Base-by-base conservation (phyloP, 1,139 yeast species). In the Yamadazyma dushanensis region DNA sequence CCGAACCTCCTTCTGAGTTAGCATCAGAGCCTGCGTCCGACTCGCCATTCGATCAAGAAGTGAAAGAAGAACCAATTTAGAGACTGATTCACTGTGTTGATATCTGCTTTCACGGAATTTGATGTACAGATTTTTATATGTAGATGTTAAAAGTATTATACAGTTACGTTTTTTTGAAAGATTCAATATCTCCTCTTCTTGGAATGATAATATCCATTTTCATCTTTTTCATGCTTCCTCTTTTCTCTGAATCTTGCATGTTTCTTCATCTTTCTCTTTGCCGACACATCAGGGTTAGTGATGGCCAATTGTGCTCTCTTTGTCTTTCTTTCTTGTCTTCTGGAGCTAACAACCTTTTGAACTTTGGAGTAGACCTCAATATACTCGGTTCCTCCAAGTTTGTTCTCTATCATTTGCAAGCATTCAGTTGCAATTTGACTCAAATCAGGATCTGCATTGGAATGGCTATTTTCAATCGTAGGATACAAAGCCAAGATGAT, bases 231-330 rank as follows among this genome's bases (percentile, higher is more conserved):
- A 36, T 73, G 79, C 54, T 76, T 83, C 55, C 95, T 74, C 70
- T 83, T 85, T 47, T 84, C 92, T 57, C 94, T 77, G 29, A 77
- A 75, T 50, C 83, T 75, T 34, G 73, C 77, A 61, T 89, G 95
- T 57, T 85, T 86, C 61, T 72, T 82, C 50, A 86, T 56, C 61
- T 85, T 87, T 57, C 85, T 77, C 51, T 74, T 76, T 3, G 96
- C 95, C 16, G 87, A 82, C 29, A 76, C 61, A 15, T 84, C 96
- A 0, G 98, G 98, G 4, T 86, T 85, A 10, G 74, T 73, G 4
- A 90, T 72, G 2, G 90, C 87, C 57, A 87, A 64, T 44, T 85
- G 82, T 0, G 96, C 84, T 40, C 90, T 73, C 54, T 81, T 83
- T 1, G 85, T 75, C 53, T 71, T 80, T 60, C 97, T 78, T 34